These are phyloP conservation scores for Lachancea meyersii DNA, from an alignment of 805 yeast species.

Conservation along the genomic window DNA sequence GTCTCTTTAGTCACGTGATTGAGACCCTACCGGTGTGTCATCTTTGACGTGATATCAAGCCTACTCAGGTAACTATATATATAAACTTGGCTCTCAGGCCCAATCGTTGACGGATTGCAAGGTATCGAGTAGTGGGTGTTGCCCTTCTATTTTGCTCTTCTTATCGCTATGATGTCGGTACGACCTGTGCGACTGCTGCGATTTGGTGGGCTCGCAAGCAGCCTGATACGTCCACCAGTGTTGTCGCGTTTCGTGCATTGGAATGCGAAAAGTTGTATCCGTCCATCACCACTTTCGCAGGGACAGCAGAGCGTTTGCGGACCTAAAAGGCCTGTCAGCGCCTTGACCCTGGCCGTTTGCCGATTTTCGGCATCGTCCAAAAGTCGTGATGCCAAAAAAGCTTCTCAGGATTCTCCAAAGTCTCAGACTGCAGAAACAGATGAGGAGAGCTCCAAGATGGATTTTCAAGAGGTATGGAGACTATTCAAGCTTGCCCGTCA, in stretches of 20 bases:
- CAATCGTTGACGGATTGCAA: too few relatives aligned
- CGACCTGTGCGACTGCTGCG: not conserved
- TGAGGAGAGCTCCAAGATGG: conserved; percentile 9
- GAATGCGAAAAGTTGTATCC: not conserved
- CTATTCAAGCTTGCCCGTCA: conserved; percentile 39
- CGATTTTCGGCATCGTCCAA: not conserved
- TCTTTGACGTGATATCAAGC: too few relatives aligned
- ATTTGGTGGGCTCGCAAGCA: not conserved
- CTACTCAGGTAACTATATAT: too few relatives aligned
- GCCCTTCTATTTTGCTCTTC: not conserved
- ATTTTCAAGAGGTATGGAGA: conserved; percentile 36
- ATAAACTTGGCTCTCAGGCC: too few relatives aligned
- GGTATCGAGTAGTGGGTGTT: too few relatives aligned
- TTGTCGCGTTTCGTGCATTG: not conserved
- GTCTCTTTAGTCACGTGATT: too few relatives aligned
- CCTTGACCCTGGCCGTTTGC: not conserved
- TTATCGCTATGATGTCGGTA: not conserved
- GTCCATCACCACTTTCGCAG: not conserved
- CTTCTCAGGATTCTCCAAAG: not conserved
- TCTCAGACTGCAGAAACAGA: not conserved
- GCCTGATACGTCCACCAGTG: not conserved
- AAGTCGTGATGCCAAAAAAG: not conserved
- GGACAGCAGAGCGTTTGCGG: not conserved
- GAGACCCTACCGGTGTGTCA: too few relatives aligned
- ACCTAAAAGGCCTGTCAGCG: not conserved